These are phyloP conservation scores for Capronia americana DNA, from an alignment of 2,329 filamentous ascomycete species.

Conservation along the genomic window DNA sequence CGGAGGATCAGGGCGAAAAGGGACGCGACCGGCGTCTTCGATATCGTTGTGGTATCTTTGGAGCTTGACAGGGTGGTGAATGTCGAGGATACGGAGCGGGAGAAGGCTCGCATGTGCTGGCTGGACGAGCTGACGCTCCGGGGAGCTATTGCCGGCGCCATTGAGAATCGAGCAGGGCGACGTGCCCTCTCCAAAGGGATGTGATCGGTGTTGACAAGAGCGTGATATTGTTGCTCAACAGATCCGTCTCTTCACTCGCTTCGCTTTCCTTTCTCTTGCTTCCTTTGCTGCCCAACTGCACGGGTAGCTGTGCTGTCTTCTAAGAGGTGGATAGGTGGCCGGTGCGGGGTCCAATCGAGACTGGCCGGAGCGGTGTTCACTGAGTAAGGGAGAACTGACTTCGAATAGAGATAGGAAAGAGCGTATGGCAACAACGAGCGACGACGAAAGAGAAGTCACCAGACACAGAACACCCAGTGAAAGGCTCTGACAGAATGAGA, in stretches of 20 bases:
- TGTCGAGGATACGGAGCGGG: conserved; percentile 28
- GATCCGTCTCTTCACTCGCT: not conserved
- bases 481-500: conserved; percentile 8
- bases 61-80: conserved; percentile 16
- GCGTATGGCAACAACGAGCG: conserved; percentile 2
- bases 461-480: conserved; percentile 14
- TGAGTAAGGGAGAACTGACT: not conserved
- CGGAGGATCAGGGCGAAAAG: conserved; percentile 38
- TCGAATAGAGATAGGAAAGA: not conserved
- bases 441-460: conserved; percentile 10
- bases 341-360: conserved; percentile 24
- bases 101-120: conserved; percentile 21
- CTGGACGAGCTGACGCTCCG: conserved; percentile 19
- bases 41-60: conserved; percentile 7
- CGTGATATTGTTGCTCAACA: not conserved
- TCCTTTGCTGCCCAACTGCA: conserved; percentile 23
- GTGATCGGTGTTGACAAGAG: conserved; percentile 1
- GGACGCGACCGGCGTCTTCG: conserved; percentile 32
- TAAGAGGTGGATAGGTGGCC: conserved; percentile 3
- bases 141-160: conserved; percentile 30
- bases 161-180: conserved; percentile 7
- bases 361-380: too few relatives aligned
- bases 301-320: conserved; percentile 1
- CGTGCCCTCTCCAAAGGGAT: not conserved
- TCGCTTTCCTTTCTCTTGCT: conserved; percentile 4